These are phyloP conservation scores for Thinopyrum elongatum DNA, from an alignment of 176 grass and related monocot genomes.

Conservation along the genomic window DNA sequence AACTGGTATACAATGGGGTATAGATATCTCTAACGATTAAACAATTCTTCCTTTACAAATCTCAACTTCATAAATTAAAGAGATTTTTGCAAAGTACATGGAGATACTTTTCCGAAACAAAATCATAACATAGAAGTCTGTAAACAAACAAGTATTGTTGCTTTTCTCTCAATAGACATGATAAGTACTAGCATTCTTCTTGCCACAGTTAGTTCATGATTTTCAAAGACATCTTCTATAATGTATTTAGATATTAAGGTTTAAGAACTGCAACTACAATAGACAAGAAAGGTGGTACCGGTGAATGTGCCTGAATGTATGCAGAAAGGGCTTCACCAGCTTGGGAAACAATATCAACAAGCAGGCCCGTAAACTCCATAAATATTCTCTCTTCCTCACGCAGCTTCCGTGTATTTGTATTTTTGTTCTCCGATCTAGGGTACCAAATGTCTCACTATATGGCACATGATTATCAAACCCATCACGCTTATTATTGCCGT, in stretches of 20 bases:
- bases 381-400: not conserved
- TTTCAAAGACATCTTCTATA: not conserved
- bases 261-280: not conserved
- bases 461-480: not conserved
- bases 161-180: not conserved
- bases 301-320: not conserved
- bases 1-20: not conserved
- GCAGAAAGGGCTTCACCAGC: not conserved
- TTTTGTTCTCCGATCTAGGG: not conserved
- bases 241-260: not conserved
- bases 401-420: not conserved
- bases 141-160: not conserved
- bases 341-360: slow-evolving; percentile 1
- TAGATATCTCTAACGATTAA: no score
- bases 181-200: not conserved
- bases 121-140: not conserved
- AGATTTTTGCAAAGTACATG: not conserved
- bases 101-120: not conserved
- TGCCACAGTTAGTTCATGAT: not conserved
- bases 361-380: not conserved
- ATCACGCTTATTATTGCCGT: not conserved
- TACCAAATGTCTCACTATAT: not conserved
- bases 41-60: no score
- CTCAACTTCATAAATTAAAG: not conserved
- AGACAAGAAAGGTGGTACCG: not conserved